These are phyloP conservation scores for Flaveria brownii DNA, from an alignment of 129 eudicot genomes.

Conservation along the genomic window DNA sequence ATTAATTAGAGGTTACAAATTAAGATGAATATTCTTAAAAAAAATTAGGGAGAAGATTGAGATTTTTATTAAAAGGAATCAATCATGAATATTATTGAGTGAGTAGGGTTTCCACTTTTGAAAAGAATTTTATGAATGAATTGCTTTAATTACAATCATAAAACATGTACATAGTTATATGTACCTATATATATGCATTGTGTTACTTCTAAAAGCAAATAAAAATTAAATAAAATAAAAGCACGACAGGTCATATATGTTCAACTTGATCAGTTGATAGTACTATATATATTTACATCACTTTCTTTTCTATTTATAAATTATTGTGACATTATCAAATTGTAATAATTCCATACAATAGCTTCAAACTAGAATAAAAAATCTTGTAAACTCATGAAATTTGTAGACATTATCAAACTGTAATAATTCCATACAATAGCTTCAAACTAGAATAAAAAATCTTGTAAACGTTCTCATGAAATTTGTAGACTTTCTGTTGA, in stretches of 20 bases:
- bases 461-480: not conserved
- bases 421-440: slow-evolving; percentile 1
- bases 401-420: not conserved
- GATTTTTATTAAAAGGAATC: slow-evolving; percentile 34
- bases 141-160: slow-evolving; percentile 36
- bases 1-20: slow-evolving; percentile 22
- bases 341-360: slow-evolving; percentile 5
- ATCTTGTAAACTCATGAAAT: not conserved
- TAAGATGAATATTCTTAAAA: slow-evolving; percentile 37
- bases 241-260: slow-evolving; percentile 60
- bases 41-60: slow-evolving; percentile 8
- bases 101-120: slow-evolving; percentile 45
- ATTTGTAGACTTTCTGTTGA: not conserved
- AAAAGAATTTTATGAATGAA: slow-evolving; percentile 27
- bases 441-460: not conserved
- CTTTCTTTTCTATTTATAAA: not conserved
- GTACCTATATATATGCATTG: slow-evolving; percentile 2
- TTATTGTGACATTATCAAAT: not conserved
- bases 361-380: not conserved
- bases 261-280: slow-evolving; percentile 33
- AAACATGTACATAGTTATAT: slow-evolving; percentile 29
- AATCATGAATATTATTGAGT: slow-evolving; percentile 33
- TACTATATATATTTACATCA: slow-evolving; percentile 28
- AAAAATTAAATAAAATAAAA: slow-evolving; percentile 22
- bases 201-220: slow-evolving; percentile 16